A percentile compares a stretch with the other conserved stretches of the same genome.
Evolutionary conservation across 495 filamentous ascomycete species (phyloP).

Genomic region (Cairneyella variabilis): DNA sequence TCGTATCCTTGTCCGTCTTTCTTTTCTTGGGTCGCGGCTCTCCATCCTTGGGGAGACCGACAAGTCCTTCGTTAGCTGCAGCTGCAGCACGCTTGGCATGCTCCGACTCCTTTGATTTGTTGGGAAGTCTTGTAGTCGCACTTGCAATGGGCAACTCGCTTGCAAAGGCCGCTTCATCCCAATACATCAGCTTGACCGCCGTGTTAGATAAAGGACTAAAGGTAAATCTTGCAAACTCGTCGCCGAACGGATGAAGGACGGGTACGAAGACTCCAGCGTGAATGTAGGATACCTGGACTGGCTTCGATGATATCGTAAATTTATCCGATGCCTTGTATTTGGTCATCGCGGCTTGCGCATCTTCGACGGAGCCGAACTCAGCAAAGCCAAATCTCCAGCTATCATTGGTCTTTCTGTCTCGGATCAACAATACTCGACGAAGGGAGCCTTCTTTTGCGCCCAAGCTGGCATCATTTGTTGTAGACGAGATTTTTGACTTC

Average conservation of each 20-base stretch:
- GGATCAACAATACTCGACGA: conserved; percentile 72
- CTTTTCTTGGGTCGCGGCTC: conserved; percentile 67
- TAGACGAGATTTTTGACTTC: conserved; percentile 69
- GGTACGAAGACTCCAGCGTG: conserved; percentile 88
- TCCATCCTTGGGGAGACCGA: conserved; percentile 34
- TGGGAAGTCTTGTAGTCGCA: conserved; percentile 32
- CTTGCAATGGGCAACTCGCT: conserved; percentile 60
- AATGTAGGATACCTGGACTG: conserved; percentile 71
- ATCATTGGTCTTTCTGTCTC: conserved; percentile 68
- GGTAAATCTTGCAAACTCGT: conserved; percentile 56
- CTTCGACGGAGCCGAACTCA: conserved; percentile 73
- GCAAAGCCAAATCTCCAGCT: conserved; percentile 89
- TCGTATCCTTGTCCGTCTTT: conserved; percentile 55
- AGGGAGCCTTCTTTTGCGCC: conserved; percentile 76
- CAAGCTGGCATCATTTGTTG: conserved; percentile 64
- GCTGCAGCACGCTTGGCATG: conserved; percentile 26
- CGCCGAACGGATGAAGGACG: conserved; percentile 49
- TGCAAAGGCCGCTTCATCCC: conserved; percentile 77
- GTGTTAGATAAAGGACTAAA: conserved; percentile 72
- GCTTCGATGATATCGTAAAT: conserved; percentile 80
- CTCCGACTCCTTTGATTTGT: conserved; percentile 29
- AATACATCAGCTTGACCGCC: conserved; percentile 70
- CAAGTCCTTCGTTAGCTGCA: conserved; percentile 37
- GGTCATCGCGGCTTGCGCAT: conserved; percentile 71
- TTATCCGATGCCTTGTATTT: conserved; percentile 74